Base-by-base conservation (phyloP, 768 basidiomycete species). In the Sporobolomyces roseus region DNA sequence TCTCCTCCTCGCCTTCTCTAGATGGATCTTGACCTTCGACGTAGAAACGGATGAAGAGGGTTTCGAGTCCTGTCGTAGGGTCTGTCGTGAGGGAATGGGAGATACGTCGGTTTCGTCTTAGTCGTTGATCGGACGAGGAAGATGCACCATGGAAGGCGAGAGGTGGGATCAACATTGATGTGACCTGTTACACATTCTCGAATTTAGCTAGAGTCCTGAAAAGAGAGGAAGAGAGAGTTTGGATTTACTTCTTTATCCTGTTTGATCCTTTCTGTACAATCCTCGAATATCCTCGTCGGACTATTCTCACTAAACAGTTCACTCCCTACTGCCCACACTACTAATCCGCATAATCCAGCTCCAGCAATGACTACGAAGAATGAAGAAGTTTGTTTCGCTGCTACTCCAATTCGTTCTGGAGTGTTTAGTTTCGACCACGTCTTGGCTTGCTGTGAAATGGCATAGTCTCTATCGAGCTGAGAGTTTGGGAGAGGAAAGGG, bases 281-380 rank as follows among this genome's bases (percentile, higher is more conserved):
- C 72, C 32, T 73, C 72, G 27, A 70, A 73, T 38, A 73, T 51
- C 29, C 65, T 54, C 8, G 72, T 73, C 43, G 72, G 72, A 21
- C 52, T 58, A 46, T 63, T 66, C 30, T 65, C 61, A 41, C 51
- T 32, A 41, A 52, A 66, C 25, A 73, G 50, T 46, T 73, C 72
- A 38, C 53, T 73, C 29, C 62, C 62, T 25, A 63, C 46, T 10
- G 62, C 60, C 38, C 64, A 73, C 3, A 56, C 25, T 30, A 73
- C 72, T 17, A 66, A 30, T 21, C 35, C 53, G 23, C 53, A 30
- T n/a, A 70, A 33, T 8, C 38, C 54, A 0, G 65, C 72, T 19
- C 72, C 72, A 4, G 25, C 45, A 4, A 61, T 13, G n/a, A 73
- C 72, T 29, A 73, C 68, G 43, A 73, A 33, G 7, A 65, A 35